These are phyloP conservation scores for Flaveria robusta DNA, from an alignment of 129 eudicot species.

Conservation along the genomic window DNA sequence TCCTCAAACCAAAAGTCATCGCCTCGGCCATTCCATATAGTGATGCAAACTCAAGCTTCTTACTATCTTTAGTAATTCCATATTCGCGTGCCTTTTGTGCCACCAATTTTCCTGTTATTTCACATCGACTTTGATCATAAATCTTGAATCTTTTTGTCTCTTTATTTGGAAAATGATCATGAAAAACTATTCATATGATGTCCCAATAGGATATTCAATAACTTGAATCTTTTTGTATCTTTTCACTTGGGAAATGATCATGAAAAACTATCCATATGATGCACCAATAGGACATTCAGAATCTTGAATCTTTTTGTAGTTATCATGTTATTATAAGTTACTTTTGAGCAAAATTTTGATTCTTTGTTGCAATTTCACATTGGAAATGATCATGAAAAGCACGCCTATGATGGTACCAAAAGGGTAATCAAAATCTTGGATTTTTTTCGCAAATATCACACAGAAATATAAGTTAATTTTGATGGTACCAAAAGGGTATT, in stretches of 20 bases:
- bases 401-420: neutral
- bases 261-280: neutral
- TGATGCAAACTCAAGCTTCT: conserved; percentile 75
- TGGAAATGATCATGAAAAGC: neutral
- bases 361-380: neutral
- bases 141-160: neutral
- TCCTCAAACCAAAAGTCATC: conserved; percentile 60
- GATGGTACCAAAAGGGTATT: neutral
- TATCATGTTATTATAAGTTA: too few species aligned
- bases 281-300: neutral
- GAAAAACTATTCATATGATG: neutral
- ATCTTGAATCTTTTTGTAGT: conserved; percentile 1
- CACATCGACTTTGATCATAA: neutral
- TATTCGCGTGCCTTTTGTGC: conserved; percentile 59
- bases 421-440: conserved; percentile 13
- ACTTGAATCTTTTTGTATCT: neutral
- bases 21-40: conserved; percentile 88
- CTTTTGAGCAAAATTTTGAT: neutral
- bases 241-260: neutral
- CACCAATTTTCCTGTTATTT: conserved; percentile 52
- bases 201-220: neutral
- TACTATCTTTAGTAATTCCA: conserved; percentile 58
- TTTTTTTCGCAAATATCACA: neutral
- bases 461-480: neutral
- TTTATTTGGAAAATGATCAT: neutral